phyloP scores from a whole-genome alignment of 169 alveolate genomes.

The Cryptosporidium ryanae region DNA sequence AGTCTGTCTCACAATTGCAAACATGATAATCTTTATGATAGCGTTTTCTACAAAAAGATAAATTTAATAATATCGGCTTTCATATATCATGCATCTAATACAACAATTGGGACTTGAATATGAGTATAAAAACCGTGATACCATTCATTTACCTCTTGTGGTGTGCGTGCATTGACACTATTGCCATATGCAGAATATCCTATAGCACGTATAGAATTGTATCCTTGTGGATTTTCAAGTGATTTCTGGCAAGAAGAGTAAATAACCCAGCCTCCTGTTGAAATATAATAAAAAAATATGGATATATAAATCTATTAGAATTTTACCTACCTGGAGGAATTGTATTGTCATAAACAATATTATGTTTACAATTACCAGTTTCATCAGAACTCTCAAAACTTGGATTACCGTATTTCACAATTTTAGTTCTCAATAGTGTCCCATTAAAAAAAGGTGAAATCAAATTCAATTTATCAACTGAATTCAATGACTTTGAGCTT shows the following conservation, averaged over 20 bases:
- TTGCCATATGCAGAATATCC: conserved; percentile 71
- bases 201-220: conserved; percentile 54
- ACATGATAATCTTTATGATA: conserved; percentile 10
- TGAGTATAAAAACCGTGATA: conserved; percentile 38
- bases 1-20: conserved; percentile 7
- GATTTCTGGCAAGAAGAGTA: conserved; percentile 56
- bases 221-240: conserved; percentile 43
- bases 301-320: background rate
- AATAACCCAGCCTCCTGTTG: conserved; percentile 64
- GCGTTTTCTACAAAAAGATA: conserved; percentile 31
- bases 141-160: conserved; percentile 51
- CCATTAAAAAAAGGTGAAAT: conserved; percentile 66
- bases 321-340: conserved; percentile 69
- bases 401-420: conserved; percentile 16
- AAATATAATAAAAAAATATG: background rate
- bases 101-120: conserved; percentile 48
- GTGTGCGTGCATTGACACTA: background rate
- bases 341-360: conserved; percentile 49
- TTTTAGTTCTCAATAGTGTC: conserved; percentile 11
- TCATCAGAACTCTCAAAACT: conserved; percentile 13
- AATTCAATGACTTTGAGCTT: background rate
- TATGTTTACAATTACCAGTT: conserved; percentile 23
- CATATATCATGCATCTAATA: background rate
- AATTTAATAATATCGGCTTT: background rate
- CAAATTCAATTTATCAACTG: background rate